Base-by-base conservation (phyloP, 495 filamentous ascomycete species). In the Xylaria acuta region DNA sequence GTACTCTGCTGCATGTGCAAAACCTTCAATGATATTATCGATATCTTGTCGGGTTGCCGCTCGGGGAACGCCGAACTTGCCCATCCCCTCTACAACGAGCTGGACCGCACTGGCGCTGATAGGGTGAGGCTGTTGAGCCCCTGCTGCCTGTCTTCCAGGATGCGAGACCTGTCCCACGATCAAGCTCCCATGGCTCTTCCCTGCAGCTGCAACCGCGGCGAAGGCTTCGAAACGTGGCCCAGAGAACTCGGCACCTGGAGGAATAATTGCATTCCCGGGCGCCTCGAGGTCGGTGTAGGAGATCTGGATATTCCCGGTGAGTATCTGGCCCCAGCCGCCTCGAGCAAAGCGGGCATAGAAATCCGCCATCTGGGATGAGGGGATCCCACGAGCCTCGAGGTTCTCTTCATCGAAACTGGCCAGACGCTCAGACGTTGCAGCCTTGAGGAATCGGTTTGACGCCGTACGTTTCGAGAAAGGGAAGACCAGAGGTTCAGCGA, bases 241-340 rank as follows among this genome's bases (percentile, higher is more conserved):
- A 9, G 76, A 77, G 74, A 85, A 86, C 4, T 78, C 77, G 11
- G 84, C 80, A 1, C 78, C 77, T 1, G 78, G 72, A 2, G 88
- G 86, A 63, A 92, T 88, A 72, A 92, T 86, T 12, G 82, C 77
- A 75, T 91, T 90, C 11, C 89, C 90, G 2, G 85, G 75, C 18
- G 83, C 84, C 72, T 90, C 89, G 25, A 91, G 81, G 45, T 91
- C 86, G 49, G 87, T 86, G 72, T 80, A 84, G 53, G 88, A 86
- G 45, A 91, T 84, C 86, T 90, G 87, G 77, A 90, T 83, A 76
- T 91, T 91, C 66, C 90, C 90, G 18, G 88, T 90, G 1, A 91
- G 75, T 62, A 90, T 88, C 27, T 84, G 76, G 36, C 90, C 90
- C 60, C 85, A 82, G 30, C 81, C 84, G 27, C 87, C 88, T 68